Evolutionary conservation across 345 rosid species (phyloP), one percentile per base, ranked within the genome.

Genomic region (Adansonia digitata): DNA sequence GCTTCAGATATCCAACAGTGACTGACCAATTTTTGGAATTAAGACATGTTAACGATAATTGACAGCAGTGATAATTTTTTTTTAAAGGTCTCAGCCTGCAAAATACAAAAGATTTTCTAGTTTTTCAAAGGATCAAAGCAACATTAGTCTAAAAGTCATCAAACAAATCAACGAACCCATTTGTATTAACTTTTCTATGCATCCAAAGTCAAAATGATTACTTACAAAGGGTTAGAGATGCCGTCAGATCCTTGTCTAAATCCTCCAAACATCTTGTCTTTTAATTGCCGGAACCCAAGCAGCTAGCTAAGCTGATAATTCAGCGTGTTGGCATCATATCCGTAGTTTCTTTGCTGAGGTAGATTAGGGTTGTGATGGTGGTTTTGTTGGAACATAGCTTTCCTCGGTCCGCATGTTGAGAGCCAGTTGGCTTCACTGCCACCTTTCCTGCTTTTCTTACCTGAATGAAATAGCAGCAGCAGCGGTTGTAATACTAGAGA

Each of bases 381-480:
- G 8, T 68, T 27, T 17, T 29, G 72, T 46, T 46, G 57, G 72
- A 48, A 68, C 17, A 27, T 46, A 46, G 40, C 40, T 27, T 46
- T 29, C 56, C 57, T 68, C 26, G 15, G 39, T 27, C 39, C 10
- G 15, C 17, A 68, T 68, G 26, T 4, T 46, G 26, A 29, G 40
- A 46, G 40, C 24, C 17, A 4, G 15, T 27, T 27, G 56, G 56
- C 24, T 46, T 68, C 20, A 4, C 22, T 7, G 72, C 55, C 8
- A 45, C 3, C 40, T 68, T 68, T 48, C 72, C 55, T 46, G 72
- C 72, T 27, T 68, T 68, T 68, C 72, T 68, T 29, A 46, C 57
- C 72, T 68, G 57, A 68, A 68, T 27, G 57, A 68, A 46, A 29
- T 29, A 17, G 72, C 26, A 48, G 57, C 72, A 68, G 15, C 29